Conservation (phyloP, 2,329 filamentous ascomycete genomes). For the Pseudogymnoascus sp. region DNA sequence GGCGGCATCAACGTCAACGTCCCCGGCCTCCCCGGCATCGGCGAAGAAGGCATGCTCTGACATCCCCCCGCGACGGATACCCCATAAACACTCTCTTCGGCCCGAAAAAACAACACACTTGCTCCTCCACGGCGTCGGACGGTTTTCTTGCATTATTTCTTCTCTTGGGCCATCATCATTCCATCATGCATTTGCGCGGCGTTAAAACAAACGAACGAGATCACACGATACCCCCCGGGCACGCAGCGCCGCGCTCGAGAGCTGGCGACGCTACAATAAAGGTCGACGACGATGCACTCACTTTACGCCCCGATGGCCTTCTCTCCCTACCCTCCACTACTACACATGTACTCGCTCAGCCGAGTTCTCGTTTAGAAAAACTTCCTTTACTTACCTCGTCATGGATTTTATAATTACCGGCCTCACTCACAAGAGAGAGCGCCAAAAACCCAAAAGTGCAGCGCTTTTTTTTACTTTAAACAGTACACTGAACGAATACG, state of each 20-base stretch:
- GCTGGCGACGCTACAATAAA: conserved; percentile 3
- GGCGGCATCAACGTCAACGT: conserved; percentile 26
- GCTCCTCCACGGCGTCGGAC: not conserved
- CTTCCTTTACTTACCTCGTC: not conserved
- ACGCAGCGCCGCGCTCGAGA: not conserved
- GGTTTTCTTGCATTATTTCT: not conserved
- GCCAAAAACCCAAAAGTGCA: conserved; percentile 2
- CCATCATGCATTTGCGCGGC: conserved; percentile 9
- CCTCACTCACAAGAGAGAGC: not conserved
- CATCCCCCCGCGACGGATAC: conserved; percentile 7
- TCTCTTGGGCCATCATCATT: not conserved
- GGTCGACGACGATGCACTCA: not conserved
- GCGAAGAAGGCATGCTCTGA: conserved; percentile 42
- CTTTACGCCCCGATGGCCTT: not conserved
- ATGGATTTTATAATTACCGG: not conserved
- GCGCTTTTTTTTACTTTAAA: not conserved
- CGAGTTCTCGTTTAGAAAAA: not conserved
- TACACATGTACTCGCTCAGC: not conserved
- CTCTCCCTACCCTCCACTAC: not conserved
- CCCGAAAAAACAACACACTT: not conserved
- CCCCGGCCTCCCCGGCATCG: conserved; percentile 47
- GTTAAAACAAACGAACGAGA: not conserved
- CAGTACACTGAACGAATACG: not conserved
- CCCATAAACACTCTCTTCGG: not conserved
- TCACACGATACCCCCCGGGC: conserved; percentile 5